Evolutionary conservation across 306 rosid genomes (phyloP).

Genomic region (Dryas drummondii): DNA sequence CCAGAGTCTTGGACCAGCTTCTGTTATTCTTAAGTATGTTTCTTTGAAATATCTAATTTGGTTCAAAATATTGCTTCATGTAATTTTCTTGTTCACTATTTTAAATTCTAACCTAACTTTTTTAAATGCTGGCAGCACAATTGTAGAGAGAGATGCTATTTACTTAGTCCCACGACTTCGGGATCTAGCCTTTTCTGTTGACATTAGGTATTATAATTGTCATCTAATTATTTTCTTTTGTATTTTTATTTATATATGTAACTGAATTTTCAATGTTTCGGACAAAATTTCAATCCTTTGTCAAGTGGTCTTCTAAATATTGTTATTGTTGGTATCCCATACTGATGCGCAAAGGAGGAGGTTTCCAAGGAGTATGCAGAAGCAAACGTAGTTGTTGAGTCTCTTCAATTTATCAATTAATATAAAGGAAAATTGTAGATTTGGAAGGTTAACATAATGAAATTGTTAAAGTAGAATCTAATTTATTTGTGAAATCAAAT

Average conservation of each 20-base stretch:
- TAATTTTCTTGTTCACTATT: background rate
- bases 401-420: background rate
- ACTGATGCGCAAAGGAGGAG: background rate
- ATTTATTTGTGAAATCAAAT: background rate
- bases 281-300: background rate
- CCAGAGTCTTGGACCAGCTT: constrained; percentile 97
- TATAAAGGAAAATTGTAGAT: background rate
- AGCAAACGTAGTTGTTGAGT: background rate
- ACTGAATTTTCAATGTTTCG: background rate
- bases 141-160: constrained; percentile 66
- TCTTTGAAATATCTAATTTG: constrained; percentile 16
- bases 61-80: constrained; percentile 21
- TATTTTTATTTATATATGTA: background rate
- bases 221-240: background rate
- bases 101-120: background rate
- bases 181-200: constrained; percentile 90
- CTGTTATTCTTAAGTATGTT: constrained; percentile 79
- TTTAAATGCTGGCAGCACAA: constrained; percentile 56
- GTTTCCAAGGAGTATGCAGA: background rate
- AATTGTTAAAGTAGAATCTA: too few species aligned
- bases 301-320: background rate
- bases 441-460: background rate
- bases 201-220: constrained; percentile 47
- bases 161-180: constrained; percentile 85
- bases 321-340: background rate